These are phyloP conservation scores for Salix purpurea DNA, from an alignment of 345 rosid species.

Conservation along the genomic window DNA sequence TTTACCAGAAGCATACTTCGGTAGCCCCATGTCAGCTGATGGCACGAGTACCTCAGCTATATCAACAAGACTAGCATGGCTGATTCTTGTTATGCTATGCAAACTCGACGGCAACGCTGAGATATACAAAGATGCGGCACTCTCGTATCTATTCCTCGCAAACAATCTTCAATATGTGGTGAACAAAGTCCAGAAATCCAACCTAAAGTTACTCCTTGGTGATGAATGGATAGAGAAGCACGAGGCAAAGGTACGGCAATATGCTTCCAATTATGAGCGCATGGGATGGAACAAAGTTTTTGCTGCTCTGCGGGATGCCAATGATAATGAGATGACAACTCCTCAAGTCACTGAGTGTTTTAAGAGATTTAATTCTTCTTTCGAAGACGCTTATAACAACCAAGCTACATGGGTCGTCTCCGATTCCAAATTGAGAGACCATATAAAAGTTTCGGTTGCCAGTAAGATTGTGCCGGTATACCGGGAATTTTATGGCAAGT, in stretches of 20 bases:
- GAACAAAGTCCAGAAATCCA: slow-evolving; percentile 53
- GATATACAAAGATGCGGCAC: slow-evolving; percentile 51
- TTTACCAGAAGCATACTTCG: slow-evolving; percentile 48
- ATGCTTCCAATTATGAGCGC: slow-evolving; percentile 58
- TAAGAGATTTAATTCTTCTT: slow-evolving; percentile 46
- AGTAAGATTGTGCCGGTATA: slow-evolving; percentile 43
- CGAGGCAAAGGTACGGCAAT: slow-evolving; percentile 49
- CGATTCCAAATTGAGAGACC: slow-evolving; percentile 48
- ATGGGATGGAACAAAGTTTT: slow-evolving; percentile 61
- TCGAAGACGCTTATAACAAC: slow-evolving; percentile 50
- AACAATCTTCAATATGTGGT: slow-evolving; percentile 77
- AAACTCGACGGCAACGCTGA: slow-evolving; percentile 68
- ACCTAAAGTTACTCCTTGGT: slow-evolving; percentile 46
- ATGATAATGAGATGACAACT: slow-evolving; percentile 27
- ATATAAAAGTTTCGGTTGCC: slow-evolving; percentile 51
- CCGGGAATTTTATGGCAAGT: slow-evolving; percentile 40
- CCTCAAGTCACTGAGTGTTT: slow-evolving; percentile 34
- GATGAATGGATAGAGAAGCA: slow-evolving; percentile 60
- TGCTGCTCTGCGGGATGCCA: slow-evolving; percentile 35
- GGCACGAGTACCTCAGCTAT: slow-evolving; percentile 32
- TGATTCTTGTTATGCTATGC: slow-evolving; percentile 61
- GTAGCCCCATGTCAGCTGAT: slow-evolving; percentile 27
- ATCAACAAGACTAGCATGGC: slow-evolving; percentile 52
- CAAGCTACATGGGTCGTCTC: slow-evolving; percentile 60
- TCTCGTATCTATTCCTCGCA: slow-evolving; percentile 67